Base-by-base conservation (phyloP, 495 filamentous ascomycete genomes). In the Entonaema liquescens region DNA sequence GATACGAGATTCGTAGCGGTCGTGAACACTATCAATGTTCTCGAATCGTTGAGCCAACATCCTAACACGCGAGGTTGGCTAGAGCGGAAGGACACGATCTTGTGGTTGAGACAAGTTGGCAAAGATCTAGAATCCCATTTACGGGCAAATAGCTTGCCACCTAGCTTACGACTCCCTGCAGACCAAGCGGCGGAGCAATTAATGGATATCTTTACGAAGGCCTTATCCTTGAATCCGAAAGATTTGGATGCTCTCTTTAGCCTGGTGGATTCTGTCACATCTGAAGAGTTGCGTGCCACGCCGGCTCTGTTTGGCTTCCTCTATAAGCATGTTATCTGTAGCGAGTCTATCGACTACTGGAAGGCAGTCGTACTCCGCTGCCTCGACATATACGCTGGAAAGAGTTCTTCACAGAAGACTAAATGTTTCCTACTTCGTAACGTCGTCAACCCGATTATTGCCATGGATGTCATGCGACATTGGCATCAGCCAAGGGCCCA, bases 381-480 rank as follows among this genome's bases (percentile, higher is more conserved):
- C 72, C 87, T 98, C 33, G 94, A 98, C 49, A 83, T 96, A 2
- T 99, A 97, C 76, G 89, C 92, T 28, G 87, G 89, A 25, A 90
- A 89, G 58, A 87, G 83, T 50, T 90, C 91, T 11, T 88, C 90
- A 0, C 94, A 98, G 77, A 92, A 90, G 82, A 92, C 90, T 40
- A 98, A 98, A 78, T 94, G 93, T 29, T 99, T 97, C 77, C 87
- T 93, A 8, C 93, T 98, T 73, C 92, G 91, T 68, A 87, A 97
- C 71, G 83, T 99, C 25, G 92, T 98, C 56, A 99, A 99, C 75
- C 95, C 96, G 0, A 96, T 98, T 44, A 88, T 99, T 52, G 95
- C 95, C 2, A 97, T 96, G 93, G 96, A 99, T 79, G 91, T 97
- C 50, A 92, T 92, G 86, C 85, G 88, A 17, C 84, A 87, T 60